phyloP scores from a whole-genome alignment of 2,329 filamentous ascomycete species.

The Claviceps fusiformis region DNA sequence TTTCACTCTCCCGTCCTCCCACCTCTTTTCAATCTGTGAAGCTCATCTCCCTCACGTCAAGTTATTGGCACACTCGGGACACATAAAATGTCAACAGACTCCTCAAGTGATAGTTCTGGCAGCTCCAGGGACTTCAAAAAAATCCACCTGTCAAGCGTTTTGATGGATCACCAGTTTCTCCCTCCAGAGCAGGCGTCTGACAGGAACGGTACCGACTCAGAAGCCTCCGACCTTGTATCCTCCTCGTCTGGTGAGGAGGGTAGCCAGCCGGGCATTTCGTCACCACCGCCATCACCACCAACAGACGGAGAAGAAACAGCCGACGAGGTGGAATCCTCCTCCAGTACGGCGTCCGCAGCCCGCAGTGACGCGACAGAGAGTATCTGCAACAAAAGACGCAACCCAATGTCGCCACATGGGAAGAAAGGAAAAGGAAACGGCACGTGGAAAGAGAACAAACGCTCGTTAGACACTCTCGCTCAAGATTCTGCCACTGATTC shows the following conservation, averaged over 20 bases:
- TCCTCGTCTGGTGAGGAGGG: not conserved
- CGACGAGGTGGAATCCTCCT: not conserved
- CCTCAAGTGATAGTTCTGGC: not conserved
- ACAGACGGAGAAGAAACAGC: too few relatives aligned
- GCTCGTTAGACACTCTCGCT: too few relatives aligned
- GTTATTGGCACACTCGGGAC: too few relatives aligned
- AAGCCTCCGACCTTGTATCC: not conserved
- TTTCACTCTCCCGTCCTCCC: too few relatives aligned
- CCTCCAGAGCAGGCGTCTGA: not conserved
- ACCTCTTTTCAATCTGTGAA: too few relatives aligned
- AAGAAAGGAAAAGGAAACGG: not conserved
- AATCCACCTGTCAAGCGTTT: not conserved
- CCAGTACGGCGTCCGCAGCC: not conserved
- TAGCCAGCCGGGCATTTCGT: too few relatives aligned
- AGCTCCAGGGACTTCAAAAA: not conserved
- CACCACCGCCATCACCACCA: too few relatives aligned
- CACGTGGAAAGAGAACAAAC: not conserved
- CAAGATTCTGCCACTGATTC: not conserved
- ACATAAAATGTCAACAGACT: not conserved
- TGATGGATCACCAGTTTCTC: not conserved
- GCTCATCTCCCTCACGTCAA: too few relatives aligned
- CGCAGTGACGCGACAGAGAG: not conserved
- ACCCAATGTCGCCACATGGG: not conserved
- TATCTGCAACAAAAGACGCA: not conserved
- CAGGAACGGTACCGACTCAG: not conserved